A percentile compares a stretch with the other conserved stretches of the same genome.
Conservation (phyloP, 2,329 filamentous ascomycete species). For the Parastagonospora avenae region DNA sequence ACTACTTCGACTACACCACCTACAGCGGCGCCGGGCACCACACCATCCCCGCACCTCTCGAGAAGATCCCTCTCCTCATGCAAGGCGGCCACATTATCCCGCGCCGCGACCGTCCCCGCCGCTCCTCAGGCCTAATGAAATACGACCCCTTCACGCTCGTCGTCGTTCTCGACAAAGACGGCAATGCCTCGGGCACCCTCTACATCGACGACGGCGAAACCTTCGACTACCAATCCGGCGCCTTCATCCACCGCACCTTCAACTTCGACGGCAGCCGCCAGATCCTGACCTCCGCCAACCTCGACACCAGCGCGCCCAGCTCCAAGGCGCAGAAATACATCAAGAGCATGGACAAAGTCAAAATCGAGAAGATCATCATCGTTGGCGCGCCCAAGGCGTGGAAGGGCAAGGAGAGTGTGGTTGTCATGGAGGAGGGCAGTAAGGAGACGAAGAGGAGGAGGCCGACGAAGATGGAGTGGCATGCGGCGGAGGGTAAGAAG, state of each 20-base stretch:
- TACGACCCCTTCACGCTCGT: slow-evolving; percentile 96
- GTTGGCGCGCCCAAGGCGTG: slow-evolving; percentile 78
- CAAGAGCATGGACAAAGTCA: slow-evolving; percentile 77
- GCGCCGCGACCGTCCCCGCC: slow-evolving; percentile 83
- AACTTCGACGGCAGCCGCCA: slow-evolving; percentile 61
- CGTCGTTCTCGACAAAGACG: slow-evolving; percentile 69
- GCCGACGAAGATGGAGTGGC: slow-evolving; percentile 65
- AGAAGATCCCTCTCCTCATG: slow-evolving; percentile 89
- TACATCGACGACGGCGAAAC: slow-evolving; percentile 95
- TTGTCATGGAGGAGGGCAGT: slow-evolving; percentile 66
- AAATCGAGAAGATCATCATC: slow-evolving; percentile 82
- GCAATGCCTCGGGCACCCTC: slow-evolving; percentile 78
- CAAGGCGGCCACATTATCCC: slow-evolving; percentile 91
- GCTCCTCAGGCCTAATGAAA: slow-evolving; percentile 86
- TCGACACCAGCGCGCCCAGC: slow-evolving; percentile 54
- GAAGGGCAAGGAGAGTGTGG: slow-evolving; percentile 66
- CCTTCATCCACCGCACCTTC: slow-evolving; percentile 87
- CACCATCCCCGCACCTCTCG: slow-evolving; percentile 76
- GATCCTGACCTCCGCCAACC: slow-evolving; percentile 68
- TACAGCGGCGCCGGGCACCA: slow-evolving; percentile 76
- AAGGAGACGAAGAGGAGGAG: slow-evolving; percentile 50
- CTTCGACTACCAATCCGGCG: slow-evolving; percentile 83
- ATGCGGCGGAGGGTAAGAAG: slow-evolving; percentile 57
- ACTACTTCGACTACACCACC: slow-evolving; percentile 87
- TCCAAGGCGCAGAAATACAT: slow-evolving; percentile 74